Percentiles rank a stretch among this genome's conserved stretches.
Conservation (phyloP, 2,329 filamentous ascomycete species). For the Cordyceps tenuipes region DNA sequence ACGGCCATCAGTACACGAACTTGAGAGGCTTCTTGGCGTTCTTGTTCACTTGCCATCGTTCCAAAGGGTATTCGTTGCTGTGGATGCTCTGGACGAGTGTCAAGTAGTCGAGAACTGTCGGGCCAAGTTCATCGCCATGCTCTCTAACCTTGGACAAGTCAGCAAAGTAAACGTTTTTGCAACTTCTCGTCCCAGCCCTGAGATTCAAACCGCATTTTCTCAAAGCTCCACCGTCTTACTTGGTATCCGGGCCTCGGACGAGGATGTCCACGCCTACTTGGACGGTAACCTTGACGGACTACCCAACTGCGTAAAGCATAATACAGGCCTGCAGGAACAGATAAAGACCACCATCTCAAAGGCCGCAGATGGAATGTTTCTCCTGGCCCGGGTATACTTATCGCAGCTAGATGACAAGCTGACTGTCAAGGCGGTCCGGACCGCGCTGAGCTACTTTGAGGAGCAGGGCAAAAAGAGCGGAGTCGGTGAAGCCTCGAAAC, state of each 20-base stretch:
- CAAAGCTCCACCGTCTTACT: background rate
- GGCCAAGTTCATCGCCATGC: background rate
- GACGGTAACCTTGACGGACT: background rate
- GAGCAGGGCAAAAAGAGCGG: background rate
- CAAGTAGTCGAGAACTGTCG: background rate
- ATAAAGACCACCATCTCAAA: conserved; percentile 8
- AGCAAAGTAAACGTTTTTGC: conserved; percentile 14
- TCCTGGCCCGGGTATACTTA: conserved; percentile 10
- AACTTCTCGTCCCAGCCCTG: conserved; percentile 18
- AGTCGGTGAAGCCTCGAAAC: conserved; percentile 18
- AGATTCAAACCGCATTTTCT: conserved; percentile 11
- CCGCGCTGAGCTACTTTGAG: background rate
- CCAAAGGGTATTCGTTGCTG: conserved; percentile 14
- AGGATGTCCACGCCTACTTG: conserved; percentile 15
- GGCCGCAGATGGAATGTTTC: conserved; percentile 11
- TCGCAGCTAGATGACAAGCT: background rate
- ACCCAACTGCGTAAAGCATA: background rate
- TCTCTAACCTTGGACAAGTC: conserved; percentile 8
- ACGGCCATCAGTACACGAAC: background rate
- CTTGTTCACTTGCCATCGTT: background rate
- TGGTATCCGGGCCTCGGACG: conserved; percentile 14
- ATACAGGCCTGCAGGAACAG: conserved; percentile 10
- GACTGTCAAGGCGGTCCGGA: conserved; percentile 24
- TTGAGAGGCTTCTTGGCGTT: background rate
- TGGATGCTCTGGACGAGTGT: conserved; percentile 23